Evolutionary conservation across 495 filamentous ascomycete genomes (phyloP).

Genomic region (Penicillium maclennaniae): DNA sequence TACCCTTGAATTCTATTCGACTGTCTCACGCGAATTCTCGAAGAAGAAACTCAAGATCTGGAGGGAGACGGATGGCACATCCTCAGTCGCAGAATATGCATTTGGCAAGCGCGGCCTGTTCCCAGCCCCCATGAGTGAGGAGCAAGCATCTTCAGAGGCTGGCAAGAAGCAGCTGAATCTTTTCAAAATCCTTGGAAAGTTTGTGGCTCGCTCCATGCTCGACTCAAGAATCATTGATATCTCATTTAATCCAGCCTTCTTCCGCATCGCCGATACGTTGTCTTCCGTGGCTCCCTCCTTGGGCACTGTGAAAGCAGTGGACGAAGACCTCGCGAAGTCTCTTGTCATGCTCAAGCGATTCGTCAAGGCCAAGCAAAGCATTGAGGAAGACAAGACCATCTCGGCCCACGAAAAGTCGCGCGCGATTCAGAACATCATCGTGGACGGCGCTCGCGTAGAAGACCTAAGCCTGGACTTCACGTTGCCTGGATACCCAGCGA

Average conservation of each 20-base stretch:
- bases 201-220: slow-evolving; percentile 96
- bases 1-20: slow-evolving; percentile 97
- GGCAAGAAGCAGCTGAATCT: slow-evolving; percentile 79
- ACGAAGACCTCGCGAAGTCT: slow-evolving; percentile 79
- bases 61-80: slow-evolving; percentile 82
- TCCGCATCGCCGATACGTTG: slow-evolving; percentile 80
- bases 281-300: slow-evolving; percentile 77
- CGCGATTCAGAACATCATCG: slow-evolving; percentile 60
- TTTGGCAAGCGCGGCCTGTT: slow-evolving; percentile 85
- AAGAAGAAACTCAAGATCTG: slow-evolving; percentile 96
- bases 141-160: slow-evolving; percentile 66
- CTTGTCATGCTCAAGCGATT: slow-evolving; percentile 88
- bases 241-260: slow-evolving; percentile 96
- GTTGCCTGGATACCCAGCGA: slow-evolving; percentile 83
- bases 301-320: slow-evolving; percentile 88
- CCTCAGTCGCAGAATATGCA: slow-evolving; percentile 73
- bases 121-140: slow-evolving; percentile 84
- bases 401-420: slow-evolving; percentile 64
- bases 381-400: slow-evolving; percentile 65
- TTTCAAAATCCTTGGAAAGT: slow-evolving; percentile 94
- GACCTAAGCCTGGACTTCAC: slow-evolving; percentile 93
- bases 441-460: slow-evolving; percentile 75
- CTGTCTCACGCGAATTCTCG: slow-evolving; percentile 94
- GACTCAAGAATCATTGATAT: slow-evolving; percentile 98
- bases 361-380: slow-evolving; percentile 70